Base-by-base conservation (phyloP, 768 basidiomycete species). In the Amanita fuliginea region DNA sequence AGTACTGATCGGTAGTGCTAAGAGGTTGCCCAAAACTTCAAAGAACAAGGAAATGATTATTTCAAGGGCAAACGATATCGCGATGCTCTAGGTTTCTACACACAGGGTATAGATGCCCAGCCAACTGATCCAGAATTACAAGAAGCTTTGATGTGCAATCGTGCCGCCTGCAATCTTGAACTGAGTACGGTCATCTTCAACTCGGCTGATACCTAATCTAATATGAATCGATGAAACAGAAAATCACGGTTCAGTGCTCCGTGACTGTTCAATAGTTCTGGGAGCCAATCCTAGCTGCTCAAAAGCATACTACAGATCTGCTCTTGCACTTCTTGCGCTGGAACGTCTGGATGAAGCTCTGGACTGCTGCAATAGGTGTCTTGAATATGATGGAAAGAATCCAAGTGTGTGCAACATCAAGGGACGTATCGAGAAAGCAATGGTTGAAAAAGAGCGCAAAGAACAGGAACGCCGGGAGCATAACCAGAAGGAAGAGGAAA, bases 41-140 rank as follows among this genome's bases (percentile, higher is more conserved):
- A 96, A 64, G 81, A 90, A 47, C 90, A 95, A 61, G 96, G 93
- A 4, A 98, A 97, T 61, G 92, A 94, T 49, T 90, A 95, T 59
- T 95, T 87, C 68, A 83, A 81, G 55, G 84, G 83, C 24, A 90
- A 88, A 60, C 78, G 88, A 37, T 86, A 78, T 63, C 77, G 88
- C 33, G 93, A 98, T 62, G 96, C 96, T 0, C 53, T 83, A 6
- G 79, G 81, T 0, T 96, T 97, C 63, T 99, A 98, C 63, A 81
- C 83, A 0, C 88, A 94, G 62, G 95, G 86, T 1, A 57, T 98
- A 21, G 89, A 93, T 49, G 88, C 86, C 16, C 80, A 86, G 50
- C 89, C 93, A 8, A 76, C 78, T 22, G 80, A 89, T 55, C 49
- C 54, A 6, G 53, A 56, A 11, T 57, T 90, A 8, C 68, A 68